Conservation (phyloP, 163 green algal species). For the Chlamydomonas reinhardtii region DNA sequence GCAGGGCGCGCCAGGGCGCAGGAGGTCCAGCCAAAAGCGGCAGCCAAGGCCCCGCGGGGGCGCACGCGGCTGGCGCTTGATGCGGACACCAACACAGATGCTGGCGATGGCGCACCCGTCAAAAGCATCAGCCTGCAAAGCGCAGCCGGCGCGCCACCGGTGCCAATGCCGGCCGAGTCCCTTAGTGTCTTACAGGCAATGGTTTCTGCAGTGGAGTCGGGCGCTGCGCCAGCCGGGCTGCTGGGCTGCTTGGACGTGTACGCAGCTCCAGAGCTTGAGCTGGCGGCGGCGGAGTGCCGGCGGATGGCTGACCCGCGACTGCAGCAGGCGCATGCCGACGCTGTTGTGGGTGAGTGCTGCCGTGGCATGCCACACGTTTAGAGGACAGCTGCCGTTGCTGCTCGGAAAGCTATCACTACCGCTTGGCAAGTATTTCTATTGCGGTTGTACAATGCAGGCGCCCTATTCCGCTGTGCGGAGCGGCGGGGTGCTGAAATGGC, state of each 20-base stretch:
- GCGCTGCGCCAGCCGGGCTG: not conserved
- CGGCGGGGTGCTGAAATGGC: too few relatives aligned
- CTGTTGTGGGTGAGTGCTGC: conserved; percentile 2
- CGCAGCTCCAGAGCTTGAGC: conserved; percentile 22
- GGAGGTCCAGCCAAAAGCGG: not conserved
- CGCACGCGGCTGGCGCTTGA: not conserved
- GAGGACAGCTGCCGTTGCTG: too few relatives aligned
- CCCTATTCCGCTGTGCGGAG: too few relatives aligned
- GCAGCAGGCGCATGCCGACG: not conserved
- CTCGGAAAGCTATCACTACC: too few relatives aligned
- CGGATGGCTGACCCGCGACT: not conserved
- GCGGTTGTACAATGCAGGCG: too few relatives aligned
- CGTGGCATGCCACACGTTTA: too few relatives aligned
- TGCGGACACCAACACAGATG: too few relatives aligned
- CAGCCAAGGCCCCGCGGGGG: not conserved
- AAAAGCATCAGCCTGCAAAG: too few relatives aligned
- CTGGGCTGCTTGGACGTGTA: conserved; percentile 30
- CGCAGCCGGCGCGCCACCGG: too few relatives aligned
- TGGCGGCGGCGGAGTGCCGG: conserved; percentile 24
- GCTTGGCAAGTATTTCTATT: not conserved
- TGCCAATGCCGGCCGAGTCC: not conserved
- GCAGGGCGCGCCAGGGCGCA: conserved; percentile 26
- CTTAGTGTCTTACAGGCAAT: not conserved
- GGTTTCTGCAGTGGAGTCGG: not conserved
- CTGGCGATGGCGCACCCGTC: too few relatives aligned